phyloP scores from a whole-genome alignment of 108 stramenopile genomes.

The Cyclotella sp. region DNA sequence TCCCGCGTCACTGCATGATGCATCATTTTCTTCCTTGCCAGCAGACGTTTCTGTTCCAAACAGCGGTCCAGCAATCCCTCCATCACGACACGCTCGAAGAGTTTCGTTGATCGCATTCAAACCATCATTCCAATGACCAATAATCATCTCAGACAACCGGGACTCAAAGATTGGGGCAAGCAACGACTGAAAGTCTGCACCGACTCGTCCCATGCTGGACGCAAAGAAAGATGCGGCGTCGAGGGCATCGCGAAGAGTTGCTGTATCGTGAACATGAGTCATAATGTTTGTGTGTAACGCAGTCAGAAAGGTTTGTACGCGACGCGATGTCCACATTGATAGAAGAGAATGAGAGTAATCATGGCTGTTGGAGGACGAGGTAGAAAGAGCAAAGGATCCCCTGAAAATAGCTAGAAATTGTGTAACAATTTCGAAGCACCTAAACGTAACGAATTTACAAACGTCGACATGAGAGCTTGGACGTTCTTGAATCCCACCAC shows the following conservation, averaged over 20 bases:
- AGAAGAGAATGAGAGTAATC: conserved; percentile 65
- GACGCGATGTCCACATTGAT: conserved; percentile 83
- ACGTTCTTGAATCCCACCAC: not conserved
- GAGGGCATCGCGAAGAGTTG: conserved; percentile 80
- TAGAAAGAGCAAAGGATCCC: conserved; percentile 48
- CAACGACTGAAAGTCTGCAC: conserved; percentile 82
- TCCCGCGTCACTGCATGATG: conserved; percentile 9
- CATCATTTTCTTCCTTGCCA: conserved; percentile 21
- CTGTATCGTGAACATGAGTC: conserved; percentile 62
- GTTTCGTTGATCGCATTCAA: conserved; percentile 68
- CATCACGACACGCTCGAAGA: conserved; percentile 78
- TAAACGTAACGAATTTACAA: conserved; percentile 11
- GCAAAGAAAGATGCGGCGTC: conserved; percentile 87
- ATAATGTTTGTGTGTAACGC: conserved; percentile 57
- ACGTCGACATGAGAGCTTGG: no score
- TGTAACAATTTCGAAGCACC: conserved; percentile 88
- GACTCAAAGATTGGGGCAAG: conserved; percentile 78
- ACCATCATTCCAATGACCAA: conserved; percentile 73
- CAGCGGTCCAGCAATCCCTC: conserved; percentile 77
- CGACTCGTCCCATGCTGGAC: conserved; percentile 82
- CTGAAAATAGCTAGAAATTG: conserved; percentile 90
- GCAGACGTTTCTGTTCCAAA: conserved; percentile 45
- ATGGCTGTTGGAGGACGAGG: conserved; percentile 40
- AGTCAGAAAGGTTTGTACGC: conserved; percentile 74
- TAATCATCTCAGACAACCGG: conserved; percentile 60